Base-by-base conservation (phyloP, 2,329 filamentous ascomycete genomes). In the Pleoardoris graminearum region DNA sequence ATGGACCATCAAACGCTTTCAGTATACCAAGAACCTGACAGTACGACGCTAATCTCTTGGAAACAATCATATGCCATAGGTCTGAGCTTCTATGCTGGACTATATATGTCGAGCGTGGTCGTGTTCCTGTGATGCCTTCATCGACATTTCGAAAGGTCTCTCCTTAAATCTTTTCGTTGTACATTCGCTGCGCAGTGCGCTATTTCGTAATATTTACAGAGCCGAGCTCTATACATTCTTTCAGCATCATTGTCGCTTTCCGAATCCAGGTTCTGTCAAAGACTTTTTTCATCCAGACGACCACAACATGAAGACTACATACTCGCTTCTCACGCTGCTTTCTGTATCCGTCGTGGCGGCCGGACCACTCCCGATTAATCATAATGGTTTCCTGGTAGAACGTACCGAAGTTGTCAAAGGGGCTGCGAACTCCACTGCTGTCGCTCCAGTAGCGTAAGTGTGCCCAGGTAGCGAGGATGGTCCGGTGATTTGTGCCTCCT, bases 261-360 rank as follows among this genome's bases (percentile, higher is more conserved):
- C n/a, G n/a, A n/a, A n/a, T n/a, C n/a, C n/a, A n/a, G n/a, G n/a
- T n/a, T n/a, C n/a, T n/a, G n/a, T n/a, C n/a, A n/a, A n/a, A n/a
- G n/a, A n/a, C n/a, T n/a, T n/a, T n/a, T n/a, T n/a, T n/a, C n/a
- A n/a, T n/a, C n/a, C n/a, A n/a, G n/a, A n/a, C n/a, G n/a, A n/a
- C n/a, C n/a, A n/a, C 46, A 62, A 54, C 59, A 66, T 66, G 63
- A 66, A 65, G 61, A 58, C 58, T 38, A 52, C 60, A 21, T 62
- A 65, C 45, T 54, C 62, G n/a, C 55, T 65, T 29, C 52, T 66
- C 35, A 58, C 62, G 1, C 53, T 66, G 33, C 48, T 64, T 25
- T 64, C 58, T 10, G 57, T 57, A 19, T 57, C 58, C 4, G 27
- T 59, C 19, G 59, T 65, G 19, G 55, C 50, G 11, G 62, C 62